Evolutionary conservation across 108 stramenopile genomes (phyloP).

Genomic region (Cyclotella kingstonii): DNA sequence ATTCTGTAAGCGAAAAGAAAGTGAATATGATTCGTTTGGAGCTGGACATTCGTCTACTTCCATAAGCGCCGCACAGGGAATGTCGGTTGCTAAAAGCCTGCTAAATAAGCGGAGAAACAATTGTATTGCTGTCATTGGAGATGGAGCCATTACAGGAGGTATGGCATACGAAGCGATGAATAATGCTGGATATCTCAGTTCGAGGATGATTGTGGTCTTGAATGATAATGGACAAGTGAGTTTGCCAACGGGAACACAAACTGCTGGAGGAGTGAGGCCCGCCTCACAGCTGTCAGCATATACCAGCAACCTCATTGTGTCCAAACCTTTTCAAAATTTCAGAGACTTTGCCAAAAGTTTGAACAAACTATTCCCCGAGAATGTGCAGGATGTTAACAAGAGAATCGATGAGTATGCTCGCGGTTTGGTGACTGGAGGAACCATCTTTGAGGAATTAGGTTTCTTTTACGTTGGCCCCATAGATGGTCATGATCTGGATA

Average conservation of each 20-base stretch:
- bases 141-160: slow-evolving; percentile 98
- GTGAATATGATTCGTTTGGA: slow-evolving; percentile 94
- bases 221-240: slow-evolving; percentile 99
- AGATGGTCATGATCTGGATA: slow-evolving; percentile 97
- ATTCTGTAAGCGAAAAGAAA: slow-evolving; percentile 94
- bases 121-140: slow-evolving; percentile 97
- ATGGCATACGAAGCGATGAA: slow-evolving; percentile 99
- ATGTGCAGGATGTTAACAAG: slow-evolving; percentile 94
- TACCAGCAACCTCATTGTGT: slow-evolving; percentile 91
- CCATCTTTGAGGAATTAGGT: slow-evolving; percentile 96
- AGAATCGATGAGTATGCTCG: slow-evolving; percentile 97
- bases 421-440: slow-evolving; percentile 93
- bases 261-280: slow-evolving; percentile 91
- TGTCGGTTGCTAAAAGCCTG: slow-evolving; percentile 90
- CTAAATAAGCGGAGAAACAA: slow-evolving; percentile 87
- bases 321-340: slow-evolving; percentile 95
- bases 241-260: slow-evolving; percentile 94
- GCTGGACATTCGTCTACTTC: slow-evolving; percentile 94
- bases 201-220: slow-evolving; percentile 94
- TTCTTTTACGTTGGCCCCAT: slow-evolving; percentile 98
- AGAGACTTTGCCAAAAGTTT: slow-evolving; percentile 92
- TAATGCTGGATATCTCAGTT: slow-evolving; percentile 89
- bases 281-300: slow-evolving; percentile 89
- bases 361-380: slow-evolving; percentile 89
- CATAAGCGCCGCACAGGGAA: slow-evolving; percentile 94